Evolutionary conservation across 2,329 filamentous ascomycete genomes (phyloP).

Genomic region (Ophiobolus disseminans): DNA sequence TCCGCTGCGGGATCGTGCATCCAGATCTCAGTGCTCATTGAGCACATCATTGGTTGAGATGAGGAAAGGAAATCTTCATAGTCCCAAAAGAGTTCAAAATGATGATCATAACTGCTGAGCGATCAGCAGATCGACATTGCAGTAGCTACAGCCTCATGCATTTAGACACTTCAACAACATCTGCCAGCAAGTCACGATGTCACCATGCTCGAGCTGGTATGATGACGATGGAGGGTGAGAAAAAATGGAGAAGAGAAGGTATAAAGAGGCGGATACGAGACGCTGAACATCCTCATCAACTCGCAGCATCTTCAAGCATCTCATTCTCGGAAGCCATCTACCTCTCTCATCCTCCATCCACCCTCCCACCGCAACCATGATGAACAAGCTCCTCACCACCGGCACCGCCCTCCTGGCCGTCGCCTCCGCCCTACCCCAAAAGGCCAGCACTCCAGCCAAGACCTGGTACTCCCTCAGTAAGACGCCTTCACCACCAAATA

Average conservation of each 20-base stretch:
- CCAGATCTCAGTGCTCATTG: no score
- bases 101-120: no score
- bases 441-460: not conserved
- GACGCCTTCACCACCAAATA: not conserved
- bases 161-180: not conserved
- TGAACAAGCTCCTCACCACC: not conserved
- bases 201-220: not conserved
- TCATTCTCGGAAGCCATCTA: no score
- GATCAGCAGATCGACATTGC: not conserved
- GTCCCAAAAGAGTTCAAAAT: not conserved
- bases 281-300: not conserved
- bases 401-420: not conserved
- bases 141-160: not conserved
- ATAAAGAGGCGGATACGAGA: no score
- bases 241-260: no score
- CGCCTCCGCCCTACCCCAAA: not conserved
- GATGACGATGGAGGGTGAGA: no score
- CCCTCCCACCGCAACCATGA: not conserved
- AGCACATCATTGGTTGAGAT: no score
- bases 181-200: not conserved
- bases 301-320: not conserved
- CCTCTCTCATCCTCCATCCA: not conserved
- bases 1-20: no score
- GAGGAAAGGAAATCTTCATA: not conserved
- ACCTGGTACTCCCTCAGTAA: not conserved